These are phyloP conservation scores for Vanrija sp. DNA, from an alignment of 1,284 basidiomycete genomes.

Conservation along the genomic window DNA sequence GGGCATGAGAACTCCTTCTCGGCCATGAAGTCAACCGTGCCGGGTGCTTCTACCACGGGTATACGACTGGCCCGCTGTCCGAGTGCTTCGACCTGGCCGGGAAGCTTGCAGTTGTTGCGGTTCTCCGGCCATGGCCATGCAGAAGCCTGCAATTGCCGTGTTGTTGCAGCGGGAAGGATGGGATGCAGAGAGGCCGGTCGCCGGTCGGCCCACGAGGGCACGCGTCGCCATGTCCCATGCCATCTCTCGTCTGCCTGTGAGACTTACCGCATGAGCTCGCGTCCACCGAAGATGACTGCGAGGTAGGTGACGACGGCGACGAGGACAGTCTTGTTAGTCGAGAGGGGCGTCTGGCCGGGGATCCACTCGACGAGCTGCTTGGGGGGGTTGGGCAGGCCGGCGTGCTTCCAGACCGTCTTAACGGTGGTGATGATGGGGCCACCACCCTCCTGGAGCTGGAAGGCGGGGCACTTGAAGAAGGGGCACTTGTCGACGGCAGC, in stretches of 20 bases:
- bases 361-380: conserved; percentile 40
- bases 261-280: conserved; percentile 71
- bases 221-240: not conserved
- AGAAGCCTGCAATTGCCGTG: not conserved
- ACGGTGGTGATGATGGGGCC: conserved; percentile 40
- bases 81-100: not conserved
- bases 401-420: conserved; percentile 29
- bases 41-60: too few species aligned
- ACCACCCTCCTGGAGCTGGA: conserved; percentile 23
- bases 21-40: too few species aligned
- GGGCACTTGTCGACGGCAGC: not conserved
- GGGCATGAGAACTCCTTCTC: too few species aligned
- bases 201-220: not conserved
- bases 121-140: not conserved
- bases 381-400: conserved; percentile 33
- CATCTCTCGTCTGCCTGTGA: not conserved
- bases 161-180: not conserved
- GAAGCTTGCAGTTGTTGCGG: not conserved
- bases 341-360: conserved; percentile 62
- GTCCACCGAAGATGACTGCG: conserved; percentile 79
- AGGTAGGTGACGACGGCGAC: conserved; percentile 74
- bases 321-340: conserved; percentile 69
- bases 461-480: too few species aligned
- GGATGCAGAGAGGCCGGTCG: not conserved
- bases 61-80: too few species aligned